These are phyloP conservation scores for Cyclotella sp. DNA, from an alignment of 108 stramenopile genomes.

Conservation along the genomic window DNA sequence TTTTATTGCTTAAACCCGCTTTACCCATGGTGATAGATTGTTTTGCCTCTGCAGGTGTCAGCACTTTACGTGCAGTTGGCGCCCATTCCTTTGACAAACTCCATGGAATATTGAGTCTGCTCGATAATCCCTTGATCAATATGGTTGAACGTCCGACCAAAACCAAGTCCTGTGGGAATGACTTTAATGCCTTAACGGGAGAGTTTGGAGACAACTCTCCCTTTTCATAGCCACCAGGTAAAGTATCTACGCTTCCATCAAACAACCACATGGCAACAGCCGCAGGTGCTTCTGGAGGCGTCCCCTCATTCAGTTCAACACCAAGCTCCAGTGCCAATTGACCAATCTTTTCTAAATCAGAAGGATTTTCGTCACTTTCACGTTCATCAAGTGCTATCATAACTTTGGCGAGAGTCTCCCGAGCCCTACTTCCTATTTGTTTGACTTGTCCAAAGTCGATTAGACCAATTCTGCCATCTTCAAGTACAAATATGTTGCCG, in stretches of 20 bases:
- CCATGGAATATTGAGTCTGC: constrained; percentile 89
- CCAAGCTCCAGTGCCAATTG: constrained; percentile 86
- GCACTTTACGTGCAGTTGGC: constrained; percentile 70
- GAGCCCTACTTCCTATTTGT: constrained; percentile 79
- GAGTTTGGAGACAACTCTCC: constrained; percentile 89
- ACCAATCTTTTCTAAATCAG: constrained; percentile 77
- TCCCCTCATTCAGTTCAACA: constrained; percentile 80
- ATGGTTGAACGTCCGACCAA: constrained; percentile 92
- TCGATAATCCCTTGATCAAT: constrained; percentile 92
- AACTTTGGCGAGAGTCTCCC: constrained; percentile 88
- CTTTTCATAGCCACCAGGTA: constrained; percentile 92
- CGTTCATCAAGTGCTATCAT: constrained; percentile 90
- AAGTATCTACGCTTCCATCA: constrained; percentile 74
- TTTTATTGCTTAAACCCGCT: constrained; percentile 30
- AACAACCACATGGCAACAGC: constrained; percentile 94
- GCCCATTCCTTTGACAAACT: constrained; percentile 84
- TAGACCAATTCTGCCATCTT: constrained; percentile 89
- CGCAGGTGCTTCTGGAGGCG: constrained; percentile 79
- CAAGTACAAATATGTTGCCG: constrained; percentile 94
- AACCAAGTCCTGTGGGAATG: constrained; percentile 95
- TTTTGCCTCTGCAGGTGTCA: constrained; percentile 29
- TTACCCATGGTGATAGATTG: background rate
- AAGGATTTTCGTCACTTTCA: constrained; percentile 65
- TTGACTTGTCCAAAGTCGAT: constrained; percentile 97
- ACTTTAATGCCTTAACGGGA: constrained; percentile 89